Conservation (phyloP, 140 eudicot species). For the Ambrosia hybrid region DNA sequence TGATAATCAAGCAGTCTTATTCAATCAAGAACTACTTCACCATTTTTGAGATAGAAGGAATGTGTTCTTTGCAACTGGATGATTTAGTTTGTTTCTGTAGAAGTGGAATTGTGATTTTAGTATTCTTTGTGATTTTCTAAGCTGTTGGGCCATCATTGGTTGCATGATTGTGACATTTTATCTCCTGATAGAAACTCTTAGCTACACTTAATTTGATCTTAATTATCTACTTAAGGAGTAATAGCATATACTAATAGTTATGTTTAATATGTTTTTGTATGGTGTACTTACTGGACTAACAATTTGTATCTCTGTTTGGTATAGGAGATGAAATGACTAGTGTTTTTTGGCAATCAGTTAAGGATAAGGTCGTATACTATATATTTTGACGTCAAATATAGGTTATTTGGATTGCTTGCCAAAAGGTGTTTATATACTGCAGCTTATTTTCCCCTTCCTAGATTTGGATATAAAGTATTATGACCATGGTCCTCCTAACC, state of each 20-base stretch:
- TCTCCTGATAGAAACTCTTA: neutral
- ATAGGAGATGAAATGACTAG: slow-evolving; percentile 88
- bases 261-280: neutral
- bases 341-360: slow-evolving; percentile 64
- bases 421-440: slow-evolving; percentile 20
- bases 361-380: slow-evolving; percentile 53
- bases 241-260: neutral
- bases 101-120: slow-evolving; percentile 4
- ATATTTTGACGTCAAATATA: neutral
- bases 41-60: neutral
- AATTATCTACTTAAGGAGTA: too few species aligned
- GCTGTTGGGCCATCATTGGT: slow-evolving; percentile 14
- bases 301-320: slow-evolving; percentile 2
- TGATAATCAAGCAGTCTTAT: too few species aligned
- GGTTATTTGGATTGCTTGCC: neutral
- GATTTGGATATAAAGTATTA: slow-evolving; percentile 23
- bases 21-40: too few species aligned
- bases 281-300: slow-evolving; percentile 3
- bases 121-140: slow-evolving; percentile 4
- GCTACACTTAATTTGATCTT: too few species aligned
- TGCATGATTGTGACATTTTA: slow-evolving; percentile 5
- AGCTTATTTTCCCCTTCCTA: slow-evolving; percentile 82
- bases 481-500: slow-evolving; percentile 90
- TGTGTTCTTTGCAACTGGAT: neutral
- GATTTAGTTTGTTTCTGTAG: slow-evolving; percentile 7